Conservation (phyloP, 768 basidiomycete species). For the Pisolithus sp. region DNA sequence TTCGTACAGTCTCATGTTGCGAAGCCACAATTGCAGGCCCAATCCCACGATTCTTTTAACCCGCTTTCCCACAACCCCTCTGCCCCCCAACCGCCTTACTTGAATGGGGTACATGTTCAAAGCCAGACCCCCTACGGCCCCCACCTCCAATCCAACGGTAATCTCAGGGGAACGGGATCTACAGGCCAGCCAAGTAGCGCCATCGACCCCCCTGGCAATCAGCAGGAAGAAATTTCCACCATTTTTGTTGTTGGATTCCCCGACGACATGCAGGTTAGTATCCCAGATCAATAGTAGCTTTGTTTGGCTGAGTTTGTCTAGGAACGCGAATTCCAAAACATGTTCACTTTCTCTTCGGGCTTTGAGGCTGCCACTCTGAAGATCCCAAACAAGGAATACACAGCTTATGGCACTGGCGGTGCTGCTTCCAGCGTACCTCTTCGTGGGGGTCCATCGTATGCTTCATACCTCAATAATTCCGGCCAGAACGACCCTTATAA, state of each 20-base stretch:
- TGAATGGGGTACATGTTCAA: slow-evolving; percentile 46
- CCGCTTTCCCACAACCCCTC: slow-evolving; percentile 27
- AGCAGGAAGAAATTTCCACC: slow-evolving; percentile 87
- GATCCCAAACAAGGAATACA: slow-evolving; percentile 89
- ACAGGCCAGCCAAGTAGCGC: slow-evolving; percentile 23
- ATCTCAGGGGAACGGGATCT: slow-evolving; percentile 26
- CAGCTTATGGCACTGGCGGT: slow-evolving; percentile 54
- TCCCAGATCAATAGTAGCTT: slow-evolving; percentile 1
- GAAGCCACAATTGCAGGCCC: slow-evolving; percentile 12
- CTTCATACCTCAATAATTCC: slow-evolving; percentile 29
- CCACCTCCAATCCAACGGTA: slow-evolving; percentile 45
- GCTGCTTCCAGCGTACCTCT: slow-evolving; percentile 23
- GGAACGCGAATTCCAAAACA: slow-evolving; percentile 99
- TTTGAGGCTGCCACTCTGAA: slow-evolving; percentile 98
- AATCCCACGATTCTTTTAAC: slow-evolving; percentile 29
- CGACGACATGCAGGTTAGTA: slow-evolving; percentile 92
- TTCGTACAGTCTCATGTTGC: slow-evolving; percentile 26
- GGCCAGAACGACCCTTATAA: slow-evolving; percentile 80
- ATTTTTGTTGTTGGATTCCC: slow-evolving; percentile 99
- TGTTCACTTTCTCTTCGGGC: slow-evolving; percentile 94
- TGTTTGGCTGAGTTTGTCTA: slow-evolving; percentile 29
- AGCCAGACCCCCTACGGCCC: slow-evolving; percentile 76
- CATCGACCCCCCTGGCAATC: slow-evolving; percentile 19
- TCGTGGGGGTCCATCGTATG: slow-evolving; percentile 29
- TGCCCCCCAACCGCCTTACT: slow-evolving; percentile 27